Percentiles rank a stretch among this genome's conserved stretches.
phyloP scores from a whole-genome alignment of 192 early-diverging fungal species.

The Entrophospora sp. region DNA sequence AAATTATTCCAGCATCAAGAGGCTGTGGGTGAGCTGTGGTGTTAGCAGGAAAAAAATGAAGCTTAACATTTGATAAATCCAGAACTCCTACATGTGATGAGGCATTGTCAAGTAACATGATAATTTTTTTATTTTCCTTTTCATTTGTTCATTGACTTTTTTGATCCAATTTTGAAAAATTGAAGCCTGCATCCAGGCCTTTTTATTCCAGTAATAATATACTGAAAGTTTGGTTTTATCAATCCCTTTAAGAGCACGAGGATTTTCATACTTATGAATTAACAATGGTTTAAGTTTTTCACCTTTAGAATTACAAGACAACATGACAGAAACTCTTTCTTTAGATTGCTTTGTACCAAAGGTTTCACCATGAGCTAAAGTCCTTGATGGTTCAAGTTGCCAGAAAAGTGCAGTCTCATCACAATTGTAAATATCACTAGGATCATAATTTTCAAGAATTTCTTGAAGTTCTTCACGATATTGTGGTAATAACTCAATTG shows the following conservation, averaged over 20 bases:
- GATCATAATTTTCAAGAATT: background rate
- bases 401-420: background rate
- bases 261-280: background rate
- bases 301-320: background rate
- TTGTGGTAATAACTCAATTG: background rate
- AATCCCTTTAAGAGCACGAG: background rate
- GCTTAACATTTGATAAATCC: background rate
- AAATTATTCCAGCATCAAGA: background rate
- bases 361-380: background rate
- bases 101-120: background rate
- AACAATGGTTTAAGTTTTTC: background rate
- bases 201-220: conserved; percentile 5
- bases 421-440: background rate
- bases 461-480: background rate
- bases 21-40: background rate
- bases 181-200: background rate
- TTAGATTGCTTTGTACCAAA: background rate
- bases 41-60: background rate
- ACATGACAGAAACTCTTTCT: background rate
- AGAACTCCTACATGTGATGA: background rate
- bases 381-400: background rate
- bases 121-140: background rate
- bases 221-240: background rate
- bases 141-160: background rate
- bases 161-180: background rate